Conservation (phyloP, 768 basidiomycete species). For the Imleria badia region DNA sequence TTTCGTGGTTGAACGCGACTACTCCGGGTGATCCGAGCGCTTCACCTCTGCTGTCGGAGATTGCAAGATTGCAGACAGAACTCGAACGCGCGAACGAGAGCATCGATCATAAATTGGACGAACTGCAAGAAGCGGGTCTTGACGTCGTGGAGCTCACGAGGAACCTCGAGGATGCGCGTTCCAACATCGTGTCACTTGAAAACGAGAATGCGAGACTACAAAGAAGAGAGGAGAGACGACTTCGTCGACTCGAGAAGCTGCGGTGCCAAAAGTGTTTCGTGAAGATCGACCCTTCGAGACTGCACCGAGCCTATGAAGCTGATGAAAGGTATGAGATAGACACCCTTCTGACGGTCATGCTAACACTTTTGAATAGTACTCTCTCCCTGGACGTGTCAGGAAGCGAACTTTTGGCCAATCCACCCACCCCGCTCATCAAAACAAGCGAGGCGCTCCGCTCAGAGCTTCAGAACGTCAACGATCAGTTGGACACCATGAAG, state of each 20-base stretch:
- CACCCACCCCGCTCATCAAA: constrained; percentile 66
- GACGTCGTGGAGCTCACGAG: constrained; percentile 70
- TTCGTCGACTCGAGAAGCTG: constrained; percentile 56
- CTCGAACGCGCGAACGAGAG: constrained; percentile 79
- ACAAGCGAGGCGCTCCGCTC: constrained; percentile 62
- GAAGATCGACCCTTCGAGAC: constrained; percentile 53
- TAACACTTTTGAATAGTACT: constrained; percentile 39
- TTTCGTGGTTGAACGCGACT: constrained; percentile 72
- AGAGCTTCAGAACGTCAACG: constrained; percentile 61
- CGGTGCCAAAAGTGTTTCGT: constrained; percentile 70
- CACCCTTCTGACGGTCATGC: not conserved
- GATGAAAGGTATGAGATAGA: constrained; percentile 59
- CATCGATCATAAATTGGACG: constrained; percentile 87
- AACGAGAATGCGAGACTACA: constrained; percentile 65
- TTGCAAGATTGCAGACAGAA: constrained; percentile 69
- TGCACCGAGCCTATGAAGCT: constrained; percentile 39
- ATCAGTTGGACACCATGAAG: constrained; percentile 63
- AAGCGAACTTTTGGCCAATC: constrained; percentile 50
- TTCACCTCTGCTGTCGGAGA: constrained; percentile 68
- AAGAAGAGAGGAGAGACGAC: constrained; percentile 68
- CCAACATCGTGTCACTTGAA: constrained; percentile 55
- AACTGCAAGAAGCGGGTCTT: constrained; percentile 77
- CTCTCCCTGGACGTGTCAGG: constrained; percentile 45
- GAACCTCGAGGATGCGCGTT: constrained; percentile 70
- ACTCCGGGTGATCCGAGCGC: constrained; percentile 50